Evolutionary conservation across 164 flowering plant species (phyloP).

Genomic region (Liriodendron chinense): DNA sequence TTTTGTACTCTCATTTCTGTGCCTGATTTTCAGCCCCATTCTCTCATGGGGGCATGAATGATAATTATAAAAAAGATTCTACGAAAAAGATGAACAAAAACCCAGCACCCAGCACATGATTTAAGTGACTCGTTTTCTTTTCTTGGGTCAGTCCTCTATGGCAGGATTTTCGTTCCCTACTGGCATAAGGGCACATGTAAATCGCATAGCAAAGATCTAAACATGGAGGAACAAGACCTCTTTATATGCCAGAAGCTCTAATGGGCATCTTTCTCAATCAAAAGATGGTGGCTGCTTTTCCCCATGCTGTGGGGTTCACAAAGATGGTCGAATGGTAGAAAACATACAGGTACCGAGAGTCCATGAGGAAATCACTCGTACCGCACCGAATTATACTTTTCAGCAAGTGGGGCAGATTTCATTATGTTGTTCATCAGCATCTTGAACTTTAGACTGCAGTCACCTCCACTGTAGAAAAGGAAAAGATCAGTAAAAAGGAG

Average conservation of each 20-base stretch:
- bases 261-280: background rate
- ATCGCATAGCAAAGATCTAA: background rate
- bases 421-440: constrained; percentile 71
- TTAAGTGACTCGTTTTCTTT: background rate
- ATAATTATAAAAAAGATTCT: background rate
- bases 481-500: background rate
- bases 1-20: background rate
- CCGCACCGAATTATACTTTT: constrained; percentile 74
- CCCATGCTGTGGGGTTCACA: background rate
- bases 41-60: background rate
- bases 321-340: background rate
- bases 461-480: constrained; percentile 75
- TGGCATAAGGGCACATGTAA: background rate
- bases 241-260: background rate
- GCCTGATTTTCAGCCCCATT: background rate
- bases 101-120: background rate
- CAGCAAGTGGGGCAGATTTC: constrained; percentile 54
- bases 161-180: background rate
- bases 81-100: background rate
- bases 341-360: background rate
- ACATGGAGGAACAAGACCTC: background rate
- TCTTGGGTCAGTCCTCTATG: background rate
- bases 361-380: constrained; percentile 48
- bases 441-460: constrained; percentile 84
- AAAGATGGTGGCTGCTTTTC: background rate